Conservation (phyloP, 768 basidiomycete species). For the Omphalotus guepiniiformis region DNA sequence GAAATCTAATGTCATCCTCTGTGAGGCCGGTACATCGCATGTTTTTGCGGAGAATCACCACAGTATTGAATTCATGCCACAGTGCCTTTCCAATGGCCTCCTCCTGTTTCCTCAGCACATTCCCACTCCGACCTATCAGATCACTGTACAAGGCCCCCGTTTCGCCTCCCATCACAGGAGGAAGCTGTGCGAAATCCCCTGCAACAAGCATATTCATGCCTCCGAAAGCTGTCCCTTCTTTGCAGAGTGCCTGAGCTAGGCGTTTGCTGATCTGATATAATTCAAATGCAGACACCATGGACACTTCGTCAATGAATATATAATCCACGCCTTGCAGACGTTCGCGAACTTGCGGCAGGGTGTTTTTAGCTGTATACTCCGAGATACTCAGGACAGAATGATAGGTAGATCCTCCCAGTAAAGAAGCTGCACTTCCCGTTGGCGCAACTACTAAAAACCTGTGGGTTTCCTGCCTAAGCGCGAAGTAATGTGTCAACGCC, state of each 20-base stretch:
- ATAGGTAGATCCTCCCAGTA: slow-evolving; percentile 15
- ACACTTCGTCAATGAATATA: slow-evolving; percentile 37
- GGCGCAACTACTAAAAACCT: slow-evolving; percentile 21
- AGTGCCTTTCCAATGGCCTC: slow-evolving; percentile 17
- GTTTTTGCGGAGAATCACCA: slow-evolving; percentile 20
- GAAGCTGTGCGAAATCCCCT: slow-evolving; percentile 36
- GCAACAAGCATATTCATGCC: slow-evolving; percentile 33
- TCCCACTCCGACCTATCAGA: not conserved
- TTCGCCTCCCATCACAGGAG: slow-evolving; percentile 16
- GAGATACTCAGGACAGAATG: slow-evolving; percentile 12
- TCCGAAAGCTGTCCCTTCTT: slow-evolving; percentile 23
- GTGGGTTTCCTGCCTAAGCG: slow-evolving; percentile 15
- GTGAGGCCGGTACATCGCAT: slow-evolving; percentile 27
- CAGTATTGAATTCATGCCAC: slow-evolving; percentile 20
- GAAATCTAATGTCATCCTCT: slow-evolving; percentile 21
- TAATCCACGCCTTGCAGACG: slow-evolving; percentile 16
- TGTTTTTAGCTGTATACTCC: not conserved
- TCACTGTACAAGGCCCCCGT: slow-evolving; percentile 10
- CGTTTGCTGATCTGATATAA: slow-evolving; percentile 25
- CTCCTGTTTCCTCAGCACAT: slow-evolving; percentile 4
- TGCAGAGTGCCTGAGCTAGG: slow-evolving; percentile 18
- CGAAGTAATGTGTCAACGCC: slow-evolving; percentile 20
- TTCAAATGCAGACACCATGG: slow-evolving; percentile 33
- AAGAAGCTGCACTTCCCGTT: slow-evolving; percentile 13
- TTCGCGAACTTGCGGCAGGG: not conserved